Base-by-base conservation (phyloP, 345 rosid genomes). In the Citrus maxima region DNA sequence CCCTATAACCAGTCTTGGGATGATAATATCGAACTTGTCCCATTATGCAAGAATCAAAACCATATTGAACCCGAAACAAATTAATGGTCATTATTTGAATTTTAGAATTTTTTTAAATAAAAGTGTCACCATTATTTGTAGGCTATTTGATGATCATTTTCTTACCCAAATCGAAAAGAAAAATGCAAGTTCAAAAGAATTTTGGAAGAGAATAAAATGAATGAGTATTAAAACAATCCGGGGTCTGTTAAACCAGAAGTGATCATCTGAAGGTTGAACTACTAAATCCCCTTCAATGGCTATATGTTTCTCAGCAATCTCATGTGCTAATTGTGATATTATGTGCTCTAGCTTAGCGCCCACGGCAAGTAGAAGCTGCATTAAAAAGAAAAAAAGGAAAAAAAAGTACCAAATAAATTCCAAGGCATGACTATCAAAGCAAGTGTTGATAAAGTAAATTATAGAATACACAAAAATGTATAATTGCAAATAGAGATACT, bases 161-260 rank as follows among this genome's bases (percentile, higher is more conserved):
- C 56, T 74, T 74, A 63, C 70, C 46, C 78, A 75, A 46, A 75
- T 75, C 70, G 62, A 64, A 60, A 75, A 64, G 69, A 75, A 75
- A 75, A 75, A 70, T 21, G 78, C 70, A 1, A 64, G 4, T 63
- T 75, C 78, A 64, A 63, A 75, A 28, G 78, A 75, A 49, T 75
- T 75, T 28, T 64, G 78, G 70, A 75, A 64, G 6, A 75, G 61
- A 28, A 75, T 46, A 30, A 75, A 32, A 62, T 75, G 70, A 63
- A 75, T 75, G 14, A 75, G 42, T 30, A 64, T 7, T 28, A 63
- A 69, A 21, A 75, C 35, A 0, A 64, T 60, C 12, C 46, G 60
- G 2, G 78, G 78, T 30, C 28, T 30, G 10, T 46, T 25, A 22
- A 75, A 75, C 78, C 78, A 64, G 78, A 64, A 75, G 42, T 64